phyloP scores from a whole-genome alignment of 2,329 filamentous ascomycete species.

The Colletotrichum eremochloae region DNA sequence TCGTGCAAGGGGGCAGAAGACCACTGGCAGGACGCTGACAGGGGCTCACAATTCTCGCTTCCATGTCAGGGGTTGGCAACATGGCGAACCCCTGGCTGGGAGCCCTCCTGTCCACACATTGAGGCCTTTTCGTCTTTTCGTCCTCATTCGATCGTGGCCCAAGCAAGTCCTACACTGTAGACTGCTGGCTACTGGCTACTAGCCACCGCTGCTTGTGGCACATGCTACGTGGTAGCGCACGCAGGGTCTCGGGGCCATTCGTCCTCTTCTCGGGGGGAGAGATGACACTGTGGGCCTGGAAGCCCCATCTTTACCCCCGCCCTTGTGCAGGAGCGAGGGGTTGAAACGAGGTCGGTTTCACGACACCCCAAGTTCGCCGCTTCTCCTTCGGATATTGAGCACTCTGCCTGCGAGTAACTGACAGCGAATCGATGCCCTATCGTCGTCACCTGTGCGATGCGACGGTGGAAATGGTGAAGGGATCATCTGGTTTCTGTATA shows the following conservation, averaged over 20 bases:
- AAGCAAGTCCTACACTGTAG: too few species aligned
- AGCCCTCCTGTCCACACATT: slow-evolving; percentile 33
- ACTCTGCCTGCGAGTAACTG: slow-evolving; percentile 23
- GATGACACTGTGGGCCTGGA: slow-evolving; percentile 2
- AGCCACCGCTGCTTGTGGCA: slow-evolving; percentile 10
- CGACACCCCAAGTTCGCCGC: slow-evolving; percentile 31
- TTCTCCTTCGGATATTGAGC: slow-evolving; percentile 39
- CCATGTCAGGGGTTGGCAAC: slow-evolving; percentile 14
- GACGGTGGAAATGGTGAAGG: slow-evolving; percentile 19
- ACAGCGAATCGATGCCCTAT: slow-evolving; percentile 35
- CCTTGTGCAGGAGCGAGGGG: slow-evolving; percentile 29
- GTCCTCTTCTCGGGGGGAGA: slow-evolving; percentile 5
- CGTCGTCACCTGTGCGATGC: slow-evolving; percentile 21
- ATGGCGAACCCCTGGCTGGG: slow-evolving; percentile 12
- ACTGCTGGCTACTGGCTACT: neutral
- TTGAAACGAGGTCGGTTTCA: slow-evolving; percentile 41
- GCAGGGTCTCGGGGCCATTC: slow-evolving; percentile 21
- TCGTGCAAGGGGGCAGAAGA: slow-evolving; percentile 20
- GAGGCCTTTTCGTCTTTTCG: slow-evolving; percentile 23
- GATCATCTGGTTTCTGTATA: slow-evolving; percentile 35
- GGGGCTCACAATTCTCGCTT: slow-evolving; percentile 31
- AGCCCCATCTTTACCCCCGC: neutral
- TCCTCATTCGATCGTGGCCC: neutral
- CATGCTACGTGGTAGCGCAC: slow-evolving; percentile 35
- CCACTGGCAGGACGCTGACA: neutral